A percentile compares a stretch with the other conserved stretches of the same genome.
Conservation (phyloP, 192 early-diverging fungal genomes). For the Backusella morwellensis region DNA sequence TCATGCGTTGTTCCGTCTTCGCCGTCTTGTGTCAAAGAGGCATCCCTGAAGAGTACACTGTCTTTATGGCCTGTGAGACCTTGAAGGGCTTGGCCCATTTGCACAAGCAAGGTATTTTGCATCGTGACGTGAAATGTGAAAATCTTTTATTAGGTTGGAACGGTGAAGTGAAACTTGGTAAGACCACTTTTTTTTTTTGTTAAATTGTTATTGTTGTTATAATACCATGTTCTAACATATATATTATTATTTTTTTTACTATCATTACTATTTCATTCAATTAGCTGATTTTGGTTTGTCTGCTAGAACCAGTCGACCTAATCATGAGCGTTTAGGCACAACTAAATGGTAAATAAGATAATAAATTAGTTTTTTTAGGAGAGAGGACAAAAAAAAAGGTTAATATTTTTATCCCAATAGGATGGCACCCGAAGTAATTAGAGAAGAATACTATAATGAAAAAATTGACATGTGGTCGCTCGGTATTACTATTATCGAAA, state of each 20-base stretch:
- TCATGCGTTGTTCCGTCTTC: constrained; percentile 43
- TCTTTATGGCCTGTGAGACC: constrained; percentile 39
- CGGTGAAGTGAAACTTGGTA: constrained; percentile 45
- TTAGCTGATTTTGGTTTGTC: constrained; percentile 44
- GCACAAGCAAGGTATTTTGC: constrained; percentile 40
- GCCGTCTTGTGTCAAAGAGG: constrained; percentile 38
- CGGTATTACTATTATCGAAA: constrained; percentile 50
- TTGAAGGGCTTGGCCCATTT: constrained; percentile 38
- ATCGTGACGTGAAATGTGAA: constrained; percentile 50
- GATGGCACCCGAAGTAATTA: constrained; percentile 54
- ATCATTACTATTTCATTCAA: neutral
- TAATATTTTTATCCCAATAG: constrained; percentile 14
- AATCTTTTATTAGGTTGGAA: constrained; percentile 43
- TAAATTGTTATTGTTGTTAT: constrained; percentile 5
- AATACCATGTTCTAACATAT: neutral
- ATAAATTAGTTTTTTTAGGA: neutral
- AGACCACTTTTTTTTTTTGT: neutral
- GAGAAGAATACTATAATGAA: constrained; percentile 44
- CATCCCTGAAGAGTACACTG: constrained; percentile 41
- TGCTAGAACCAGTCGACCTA: constrained; percentile 25
- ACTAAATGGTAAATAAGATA: constrained; percentile 32
- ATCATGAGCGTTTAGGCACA: constrained; percentile 40
- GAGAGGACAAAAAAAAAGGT: neutral
- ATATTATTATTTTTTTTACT: neutral
- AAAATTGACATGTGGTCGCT: constrained; percentile 56